Evolutionary conservation across 2,329 filamentous ascomycete genomes (phyloP), one percentile per base, ranked within the genome.

Genomic region (Neofusicoccum parvum): DNA sequence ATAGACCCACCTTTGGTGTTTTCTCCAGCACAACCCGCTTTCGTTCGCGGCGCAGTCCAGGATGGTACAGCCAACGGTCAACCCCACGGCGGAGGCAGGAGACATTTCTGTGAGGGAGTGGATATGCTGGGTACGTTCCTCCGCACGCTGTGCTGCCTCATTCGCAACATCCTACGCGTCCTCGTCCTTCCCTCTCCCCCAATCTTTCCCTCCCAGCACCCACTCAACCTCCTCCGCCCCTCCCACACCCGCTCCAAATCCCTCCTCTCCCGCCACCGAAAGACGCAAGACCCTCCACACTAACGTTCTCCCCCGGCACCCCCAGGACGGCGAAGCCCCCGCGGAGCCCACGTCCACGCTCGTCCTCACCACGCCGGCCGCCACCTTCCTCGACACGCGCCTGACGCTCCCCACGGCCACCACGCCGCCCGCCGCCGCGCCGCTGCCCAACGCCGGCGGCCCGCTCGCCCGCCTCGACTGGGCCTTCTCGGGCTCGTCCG

Each of bases 291-390:
- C 27, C 27, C 27, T 32, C 27, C 6, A 32, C 27, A 7, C 6
- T 32, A 32, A 32, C 27, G 6, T 32, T 7, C 1, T 7, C 6
- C 27, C 27, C 27, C 27, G 27, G 27, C 27, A 32, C 1, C 6
- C 27, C 27, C 41, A 67, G 65, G 62, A 39, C 4, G 39, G 34
- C 34, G 81, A 79, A 0, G 72, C 77, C 15, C 74, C 82, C n/a
- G 76, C 76, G 59, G 88, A 91, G 73, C 86, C 86, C 15, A 91
- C 88, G 0, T 84, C 82, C 1, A 90, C 88, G 0, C 72, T 90
- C 3, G 89, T 91, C 12, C 78, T 91, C 51, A 90, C 88, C 0
- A 86, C 86, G 2, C 84, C 86, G 1, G 72, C 74, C 32, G 79
- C 79, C 36, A 82, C 80, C 43, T 91, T 89, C 72, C 84, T 90